These are phyloP conservation scores for Monilinia fructigena DNA, from an alignment of 2,329 filamentous ascomycete genomes.

Conservation along the genomic window DNA sequence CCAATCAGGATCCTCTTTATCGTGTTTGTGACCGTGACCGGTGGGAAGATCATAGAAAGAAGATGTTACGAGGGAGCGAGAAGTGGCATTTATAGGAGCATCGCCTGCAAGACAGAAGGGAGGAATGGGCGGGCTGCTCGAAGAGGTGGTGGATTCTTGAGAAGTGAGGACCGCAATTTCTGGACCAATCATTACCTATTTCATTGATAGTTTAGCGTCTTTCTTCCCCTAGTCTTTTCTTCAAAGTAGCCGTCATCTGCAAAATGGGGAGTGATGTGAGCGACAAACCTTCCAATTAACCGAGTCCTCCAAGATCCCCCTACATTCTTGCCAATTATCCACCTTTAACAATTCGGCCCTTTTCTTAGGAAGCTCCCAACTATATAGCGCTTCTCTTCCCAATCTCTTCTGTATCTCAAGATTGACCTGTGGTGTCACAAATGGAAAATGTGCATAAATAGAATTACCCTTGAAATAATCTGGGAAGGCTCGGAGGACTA, in stretches of 20 bases:
- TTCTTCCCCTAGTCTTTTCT: neutral
- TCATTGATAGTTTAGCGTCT: neutral
- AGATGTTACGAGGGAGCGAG: slow-evolving; percentile 12
- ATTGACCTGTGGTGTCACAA: slow-evolving; percentile 68
- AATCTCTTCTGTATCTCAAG: slow-evolving; percentile 65
- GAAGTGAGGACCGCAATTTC: slow-evolving; percentile 7
- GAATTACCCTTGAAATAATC: slow-evolving; percentile 73
- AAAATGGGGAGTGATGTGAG: neutral
- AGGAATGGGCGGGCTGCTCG: neutral
- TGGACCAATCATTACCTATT: slow-evolving; percentile 10
- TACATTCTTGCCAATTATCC: slow-evolving; percentile 8
- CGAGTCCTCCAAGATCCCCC: slow-evolving; percentile 30
- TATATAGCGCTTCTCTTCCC: slow-evolving; percentile 37
- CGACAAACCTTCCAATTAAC: slow-evolving; percentile 11
- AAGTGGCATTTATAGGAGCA: slow-evolving; percentile 6
- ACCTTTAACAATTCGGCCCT: neutral
- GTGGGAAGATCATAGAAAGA: slow-evolving; percentile 13
- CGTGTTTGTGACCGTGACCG: neutral
- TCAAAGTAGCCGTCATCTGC: neutral
- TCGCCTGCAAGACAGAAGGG: slow-evolving; percentile 13
- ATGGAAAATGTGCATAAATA: slow-evolving; percentile 65
- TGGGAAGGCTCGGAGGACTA: slow-evolving; percentile 75
- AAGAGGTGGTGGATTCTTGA: neutral
- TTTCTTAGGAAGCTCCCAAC: slow-evolving; percentile 35
- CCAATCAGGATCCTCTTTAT: slow-evolving; percentile 8